phyloP scores from a whole-genome alignment of 169 alveolate genomes.

The Amoebophrya sp. region DNA sequence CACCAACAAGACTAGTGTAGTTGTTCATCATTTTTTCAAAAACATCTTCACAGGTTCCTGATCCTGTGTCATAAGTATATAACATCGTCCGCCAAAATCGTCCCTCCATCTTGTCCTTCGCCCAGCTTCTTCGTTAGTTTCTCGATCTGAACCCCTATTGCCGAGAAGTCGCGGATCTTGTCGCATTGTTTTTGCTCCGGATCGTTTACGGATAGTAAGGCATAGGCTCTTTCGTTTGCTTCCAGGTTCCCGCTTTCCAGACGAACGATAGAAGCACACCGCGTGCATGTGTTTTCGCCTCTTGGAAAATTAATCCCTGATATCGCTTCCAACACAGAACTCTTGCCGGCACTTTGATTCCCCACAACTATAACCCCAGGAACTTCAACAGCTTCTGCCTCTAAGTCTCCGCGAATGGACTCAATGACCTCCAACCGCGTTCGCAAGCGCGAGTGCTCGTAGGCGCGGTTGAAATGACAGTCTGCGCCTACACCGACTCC shows the following conservation, averaged over 20 bases:
- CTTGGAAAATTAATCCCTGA: conserved; percentile 29
- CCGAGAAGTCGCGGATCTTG: background rate
- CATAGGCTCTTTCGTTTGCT: background rate
- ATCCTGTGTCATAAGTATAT: no score
- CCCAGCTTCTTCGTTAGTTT: background rate
- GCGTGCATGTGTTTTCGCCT: conserved; percentile 36
- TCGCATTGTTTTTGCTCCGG: background rate
- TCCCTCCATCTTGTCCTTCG: background rate
- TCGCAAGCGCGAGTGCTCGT: background rate
- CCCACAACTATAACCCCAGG: background rate
- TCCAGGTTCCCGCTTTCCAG: background rate
- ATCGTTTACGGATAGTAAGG: background rate
- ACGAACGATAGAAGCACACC: background rate
- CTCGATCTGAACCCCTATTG: background rate
- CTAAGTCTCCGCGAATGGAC: background rate
- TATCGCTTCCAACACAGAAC: conserved; percentile 27
- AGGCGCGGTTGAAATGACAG: background rate
- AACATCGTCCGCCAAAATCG: background rate
- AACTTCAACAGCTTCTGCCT: background rate
- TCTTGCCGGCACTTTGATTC: conserved; percentile 30
- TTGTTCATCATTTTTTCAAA: no score
- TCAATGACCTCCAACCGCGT: background rate
- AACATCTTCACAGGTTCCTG: no score
- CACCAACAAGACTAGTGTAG: no score
- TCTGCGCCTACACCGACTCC: background rate